Base-by-base conservation (phyloP, 306 rosid genomes). In the Gynostemma pentaphyllum region DNA sequence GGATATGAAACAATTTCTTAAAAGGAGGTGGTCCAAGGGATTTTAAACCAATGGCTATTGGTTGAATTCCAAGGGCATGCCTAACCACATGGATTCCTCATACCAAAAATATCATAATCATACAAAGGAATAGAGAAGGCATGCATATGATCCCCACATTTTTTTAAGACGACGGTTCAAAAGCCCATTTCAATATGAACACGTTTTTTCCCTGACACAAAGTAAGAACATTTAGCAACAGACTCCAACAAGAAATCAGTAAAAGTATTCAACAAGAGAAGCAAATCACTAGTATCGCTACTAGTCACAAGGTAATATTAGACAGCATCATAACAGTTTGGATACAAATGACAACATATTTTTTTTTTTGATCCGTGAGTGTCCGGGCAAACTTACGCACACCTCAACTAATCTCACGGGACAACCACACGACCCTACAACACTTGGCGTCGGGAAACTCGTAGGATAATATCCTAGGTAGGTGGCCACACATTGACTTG, bases 61-160 rank as follows among this genome's bases (percentile, higher is more conserved):
- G n/a, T n/a, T n/a, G n/a, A n/a, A n/a, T n/a, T n/a, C n/a, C n/a
- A n/a, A n/a, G n/a, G n/a, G n/a, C n/a, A n/a, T n/a, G n/a, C 15
- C 16, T 9, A 34, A 56, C 64, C 64, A 56, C 34, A 32, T 45
- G 21, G 65, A 46, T 37, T 59, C 64, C 45, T 57, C 46, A 39
- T 59, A 30, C 65, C 65, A 59, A 46, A 28, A 39, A 59, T 59
- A 36, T 37, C 47, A 37, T 34, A 59, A 37, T 37, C 65, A 37
- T 37, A 59, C 47, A 45, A 59, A 36, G 47, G 30, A 37, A 59
- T 37, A 59, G 30, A 59, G 65, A 59, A 37, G 47, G 46, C 3
- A 34, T 9, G 39, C 9, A 34, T 1, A 34, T 34, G 39, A 9
- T n/a, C 39, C 39, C 39, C 4, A 34, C 39, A 34, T 34, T n/a